Evolutionary conservation across 2,329 filamentous ascomycete species (phyloP).

Genomic region (Colletotrichum cereale): DNA sequence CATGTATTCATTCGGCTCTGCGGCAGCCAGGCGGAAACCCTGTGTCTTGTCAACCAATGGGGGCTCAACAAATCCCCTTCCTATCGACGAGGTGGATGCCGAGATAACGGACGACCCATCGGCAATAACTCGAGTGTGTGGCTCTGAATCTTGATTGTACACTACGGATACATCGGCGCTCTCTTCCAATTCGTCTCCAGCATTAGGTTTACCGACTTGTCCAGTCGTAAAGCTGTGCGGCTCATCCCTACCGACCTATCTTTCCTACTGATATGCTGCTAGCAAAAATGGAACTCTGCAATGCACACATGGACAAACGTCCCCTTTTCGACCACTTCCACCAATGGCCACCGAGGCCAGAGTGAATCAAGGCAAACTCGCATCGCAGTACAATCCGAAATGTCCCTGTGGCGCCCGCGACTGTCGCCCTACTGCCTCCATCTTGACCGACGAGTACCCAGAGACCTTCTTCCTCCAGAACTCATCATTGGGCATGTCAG

Average conservation of each 20-base stretch:
- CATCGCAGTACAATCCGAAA: neutral
- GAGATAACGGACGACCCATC: constrained; percentile 28
- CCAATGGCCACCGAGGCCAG: neutral
- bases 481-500: constrained; percentile 17
- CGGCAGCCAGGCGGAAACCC: constrained; percentile 30
- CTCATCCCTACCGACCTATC: constrained; percentile 19
- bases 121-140: neutral
- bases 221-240: constrained; percentile 9
- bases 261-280: neutral
- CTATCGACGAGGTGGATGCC: constrained; percentile 5
- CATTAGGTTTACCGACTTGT: constrained; percentile 24
- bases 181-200: constrained; percentile 11
- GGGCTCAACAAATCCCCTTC: constrained; percentile 12
- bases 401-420: constrained; percentile 13
- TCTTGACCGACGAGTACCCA: constrained; percentile 16
- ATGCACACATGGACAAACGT: neutral
- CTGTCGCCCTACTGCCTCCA: constrained; percentile 23
- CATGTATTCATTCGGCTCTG: constrained; percentile 26
- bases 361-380: neutral
- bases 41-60: constrained; percentile 18
- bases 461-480: neutral
- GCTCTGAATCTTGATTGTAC: constrained; percentile 6
- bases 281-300: neutral
- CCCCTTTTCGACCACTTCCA: neutral
- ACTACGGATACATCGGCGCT: constrained; percentile 2